Percentiles rank a stretch among this genome's conserved stretches.
These are phyloP conservation scores for Russula brevipes DNA, from an alignment of 768 basidiomycete species.

Conservation along the genomic window DNA sequence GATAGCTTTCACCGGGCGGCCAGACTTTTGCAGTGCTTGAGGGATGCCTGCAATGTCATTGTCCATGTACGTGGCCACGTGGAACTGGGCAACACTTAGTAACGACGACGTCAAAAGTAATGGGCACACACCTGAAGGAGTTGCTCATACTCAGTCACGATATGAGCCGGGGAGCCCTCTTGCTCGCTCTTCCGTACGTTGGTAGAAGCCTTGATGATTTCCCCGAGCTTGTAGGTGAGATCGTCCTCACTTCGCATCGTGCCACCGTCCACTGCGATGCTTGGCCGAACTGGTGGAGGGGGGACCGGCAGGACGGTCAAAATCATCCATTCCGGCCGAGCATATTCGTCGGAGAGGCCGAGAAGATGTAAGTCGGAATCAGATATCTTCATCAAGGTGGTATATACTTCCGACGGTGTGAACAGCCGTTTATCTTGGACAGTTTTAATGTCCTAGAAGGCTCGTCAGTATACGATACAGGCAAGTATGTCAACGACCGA, in stretches of 20 bases:
- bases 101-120: background rate
- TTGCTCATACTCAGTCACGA: constrained; percentile 94
- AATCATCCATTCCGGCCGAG: constrained; percentile 99
- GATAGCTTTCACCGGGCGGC: constrained; percentile 96
- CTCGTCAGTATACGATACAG: constrained; percentile 15
- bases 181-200: constrained; percentile 90
- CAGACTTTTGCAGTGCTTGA: constrained; percentile 94
- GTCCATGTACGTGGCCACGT: constrained; percentile 99
- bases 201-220: constrained; percentile 92
- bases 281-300: constrained; percentile 95
- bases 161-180: constrained; percentile 94
- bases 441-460: constrained; percentile 65
- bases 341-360: constrained; percentile 92
- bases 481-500: constrained; percentile 29
- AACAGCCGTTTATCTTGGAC: constrained; percentile 77
- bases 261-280: constrained; percentile 95
- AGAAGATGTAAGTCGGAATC: constrained; percentile 82
- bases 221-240: constrained; percentile 95
- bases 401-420: constrained; percentile 84
- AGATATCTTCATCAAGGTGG: constrained; percentile 93
- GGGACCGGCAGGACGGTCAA: constrained; percentile 96
- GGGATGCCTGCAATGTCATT: constrained; percentile 99
- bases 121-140: constrained; percentile 72
- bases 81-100: constrained; percentile 58
- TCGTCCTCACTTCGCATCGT: constrained; percentile 97